These are phyloP conservation scores for Metahyphopichia silvanorum DNA, from an alignment of 805 yeast genomes.

Conservation along the genomic window DNA sequence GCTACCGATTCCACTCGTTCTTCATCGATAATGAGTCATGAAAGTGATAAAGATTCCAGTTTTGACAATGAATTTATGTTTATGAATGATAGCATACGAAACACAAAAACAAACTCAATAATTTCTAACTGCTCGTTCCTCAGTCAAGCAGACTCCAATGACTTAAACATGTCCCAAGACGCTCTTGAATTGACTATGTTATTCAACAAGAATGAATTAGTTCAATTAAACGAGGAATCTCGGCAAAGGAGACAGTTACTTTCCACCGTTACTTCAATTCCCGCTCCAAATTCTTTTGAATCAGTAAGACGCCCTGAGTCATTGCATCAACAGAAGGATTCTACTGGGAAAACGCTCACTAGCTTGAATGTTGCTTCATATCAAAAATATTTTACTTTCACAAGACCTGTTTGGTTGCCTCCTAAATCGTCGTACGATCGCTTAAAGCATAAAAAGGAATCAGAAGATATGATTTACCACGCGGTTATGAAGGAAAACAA, in stretches of 20 bases:
- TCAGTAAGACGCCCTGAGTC: conserved; percentile 1
- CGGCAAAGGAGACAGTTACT: conserved; percentile 18
- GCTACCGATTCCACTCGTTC: conserved; percentile 42
- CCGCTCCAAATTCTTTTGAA: conserved; percentile 4
- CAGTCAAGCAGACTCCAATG: conserved; percentile 7
- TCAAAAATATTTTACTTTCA: conserved; percentile 33
- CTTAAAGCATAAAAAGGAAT: conserved; percentile 51
- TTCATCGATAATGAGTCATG: conserved; percentile 42
- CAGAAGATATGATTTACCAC: conserved; percentile 39
- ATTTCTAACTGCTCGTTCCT: conserved; percentile 2
- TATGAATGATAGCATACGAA: not conserved
- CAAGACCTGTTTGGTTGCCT: conserved; percentile 66
- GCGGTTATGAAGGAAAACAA: conserved; percentile 40
- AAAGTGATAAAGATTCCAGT: conserved; percentile 12
- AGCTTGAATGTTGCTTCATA: conserved; percentile 1
- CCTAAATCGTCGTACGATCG: conserved; percentile 58
- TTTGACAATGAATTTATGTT: not conserved
- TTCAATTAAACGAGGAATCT: conserved; percentile 21
- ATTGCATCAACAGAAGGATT: not conserved
- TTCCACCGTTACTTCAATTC: conserved; percentile 5
- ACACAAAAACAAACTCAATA: conserved; percentile 1
- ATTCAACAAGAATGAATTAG: conserved; percentile 22
- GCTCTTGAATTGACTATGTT: conserved; percentile 27
- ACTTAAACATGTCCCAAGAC: conserved; percentile 25
- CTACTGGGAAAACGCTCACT: not conserved